These are phyloP conservation scores for Boletus subparvulus DNA, from an alignment of 768 basidiomycete genomes.

Conservation along the genomic window DNA sequence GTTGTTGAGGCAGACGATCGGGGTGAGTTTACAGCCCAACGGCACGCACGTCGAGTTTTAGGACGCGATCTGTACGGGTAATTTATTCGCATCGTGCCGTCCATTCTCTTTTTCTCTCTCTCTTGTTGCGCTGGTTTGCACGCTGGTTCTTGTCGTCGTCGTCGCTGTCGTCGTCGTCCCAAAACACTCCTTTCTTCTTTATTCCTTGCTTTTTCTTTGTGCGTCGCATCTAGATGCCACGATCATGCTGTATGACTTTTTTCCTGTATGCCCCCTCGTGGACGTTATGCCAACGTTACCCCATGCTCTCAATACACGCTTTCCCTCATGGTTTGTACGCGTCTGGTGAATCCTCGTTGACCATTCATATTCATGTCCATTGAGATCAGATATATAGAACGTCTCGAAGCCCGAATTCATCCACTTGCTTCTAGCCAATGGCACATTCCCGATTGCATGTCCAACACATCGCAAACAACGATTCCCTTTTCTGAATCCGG, in stretches of 20 bases:
- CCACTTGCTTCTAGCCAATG: too few species aligned
- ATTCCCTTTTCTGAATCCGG: too few species aligned
- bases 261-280: not conserved
- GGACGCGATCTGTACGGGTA: not conserved
- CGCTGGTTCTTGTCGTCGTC: not conserved
- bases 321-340: not conserved
- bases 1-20: slow-evolving; percentile 63
- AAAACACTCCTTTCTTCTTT: not conserved
- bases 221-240: not conserved
- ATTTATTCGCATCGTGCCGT: too few species aligned
- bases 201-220: not conserved
- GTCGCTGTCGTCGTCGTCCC: too few species aligned
- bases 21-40: slow-evolving; percentile 35
- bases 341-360: too few species aligned
- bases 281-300: not conserved
- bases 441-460: too few species aligned
- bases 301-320: not conserved
- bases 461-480: too few species aligned
- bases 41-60: slow-evolving; percentile 3
- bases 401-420: too few species aligned
- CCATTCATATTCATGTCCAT: too few species aligned
- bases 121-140: not conserved
- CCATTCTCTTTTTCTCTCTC: too few species aligned
- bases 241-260: slow-evolving; percentile 5
- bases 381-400: too few species aligned